Conservation (phyloP, 1,284 basidiomycete genomes). For the Ceratobasidium sp. region DNA sequence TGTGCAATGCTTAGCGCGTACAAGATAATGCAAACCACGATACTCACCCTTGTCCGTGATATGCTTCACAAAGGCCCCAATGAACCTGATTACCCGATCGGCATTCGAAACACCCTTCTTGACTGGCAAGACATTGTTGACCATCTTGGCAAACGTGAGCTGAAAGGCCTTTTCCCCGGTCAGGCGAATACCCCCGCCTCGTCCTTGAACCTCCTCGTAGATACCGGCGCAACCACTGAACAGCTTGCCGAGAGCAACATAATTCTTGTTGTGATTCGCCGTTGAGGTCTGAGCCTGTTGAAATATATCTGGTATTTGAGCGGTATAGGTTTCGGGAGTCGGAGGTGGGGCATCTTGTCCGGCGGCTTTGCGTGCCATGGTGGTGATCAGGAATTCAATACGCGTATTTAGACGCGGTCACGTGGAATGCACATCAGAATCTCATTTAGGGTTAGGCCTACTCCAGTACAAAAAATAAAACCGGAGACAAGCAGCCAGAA, state of each 20-base stretch:
- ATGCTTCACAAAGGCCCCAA: constrained; percentile 82
- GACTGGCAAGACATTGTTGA: constrained; percentile 73
- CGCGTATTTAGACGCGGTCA: neutral
- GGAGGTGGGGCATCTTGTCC: neutral
- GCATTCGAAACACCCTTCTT: constrained; percentile 86
- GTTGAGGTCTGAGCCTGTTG: constrained; percentile 83
- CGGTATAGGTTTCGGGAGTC: constrained; percentile 11
- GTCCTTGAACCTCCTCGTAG: constrained; percentile 58
- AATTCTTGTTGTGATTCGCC: constrained; percentile 92
- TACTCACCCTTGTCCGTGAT: constrained; percentile 76
- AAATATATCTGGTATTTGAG: constrained; percentile 63
- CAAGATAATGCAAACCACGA: constrained; percentile 3
- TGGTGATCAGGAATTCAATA: constrained; percentile 10
- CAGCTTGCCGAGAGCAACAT: constrained; percentile 83
- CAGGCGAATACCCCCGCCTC: constrained; percentile 62
- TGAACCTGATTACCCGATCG: constrained; percentile 85
- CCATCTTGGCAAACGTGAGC: constrained; percentile 72
- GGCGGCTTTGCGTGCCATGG: constrained; percentile 17
- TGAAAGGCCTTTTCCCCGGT: constrained; percentile 85
- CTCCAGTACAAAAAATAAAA: neutral
- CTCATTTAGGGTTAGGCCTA: constrained; percentile 16
- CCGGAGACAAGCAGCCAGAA: neutral
- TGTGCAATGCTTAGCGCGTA: constrained; percentile 39
- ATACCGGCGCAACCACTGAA: constrained; percentile 70
- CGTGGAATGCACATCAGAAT: neutral